Evolutionary conservation across 306 rosid species (phyloP).

Genomic region (Arachis hypogaea): DNA sequence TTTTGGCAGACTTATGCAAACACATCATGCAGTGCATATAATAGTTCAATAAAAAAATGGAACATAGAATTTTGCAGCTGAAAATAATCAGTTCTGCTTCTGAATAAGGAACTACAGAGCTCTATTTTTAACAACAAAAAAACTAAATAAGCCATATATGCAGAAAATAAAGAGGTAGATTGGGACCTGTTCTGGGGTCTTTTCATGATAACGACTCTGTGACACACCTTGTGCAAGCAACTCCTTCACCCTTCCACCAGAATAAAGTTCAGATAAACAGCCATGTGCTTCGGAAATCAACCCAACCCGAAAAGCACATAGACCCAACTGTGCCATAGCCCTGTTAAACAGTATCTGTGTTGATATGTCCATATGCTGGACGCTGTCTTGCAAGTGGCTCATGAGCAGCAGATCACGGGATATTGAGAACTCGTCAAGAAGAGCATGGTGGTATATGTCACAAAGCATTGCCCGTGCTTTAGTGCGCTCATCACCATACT

Average conservation of each 20-base stretch:
- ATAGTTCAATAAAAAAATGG: no score
- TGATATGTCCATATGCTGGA: constrained; percentile 92
- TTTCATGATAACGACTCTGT: constrained; percentile 93
- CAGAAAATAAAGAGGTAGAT: not conserved
- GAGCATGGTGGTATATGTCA: constrained; percentile 95
- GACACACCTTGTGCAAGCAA: constrained; percentile 96
- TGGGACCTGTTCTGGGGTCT: constrained; percentile 97
- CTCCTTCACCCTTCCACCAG: constrained; percentile 99
- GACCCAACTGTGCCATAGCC: constrained; percentile 95
- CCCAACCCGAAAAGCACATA: constrained; percentile 88
- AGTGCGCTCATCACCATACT: constrained; percentile 88
- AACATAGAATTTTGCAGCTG: no score
- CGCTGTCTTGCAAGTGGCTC: constrained; percentile 94
- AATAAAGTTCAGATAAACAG: constrained; percentile 88
- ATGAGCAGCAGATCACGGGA: constrained; percentile 91
- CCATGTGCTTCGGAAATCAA: constrained; percentile 81
- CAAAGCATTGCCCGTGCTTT: constrained; percentile 98
- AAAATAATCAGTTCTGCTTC: no score
- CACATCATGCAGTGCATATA: no score
- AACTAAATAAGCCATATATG: no score
- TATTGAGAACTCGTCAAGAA: constrained; percentile 76
- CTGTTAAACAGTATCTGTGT: constrained; percentile 94
- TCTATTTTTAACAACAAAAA: no score
- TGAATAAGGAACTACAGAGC: no score
- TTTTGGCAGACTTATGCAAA: no score